Base-by-base conservation (phyloP, 2,329 filamentous ascomycete species). In the Arthrobotrys iridis region DNA sequence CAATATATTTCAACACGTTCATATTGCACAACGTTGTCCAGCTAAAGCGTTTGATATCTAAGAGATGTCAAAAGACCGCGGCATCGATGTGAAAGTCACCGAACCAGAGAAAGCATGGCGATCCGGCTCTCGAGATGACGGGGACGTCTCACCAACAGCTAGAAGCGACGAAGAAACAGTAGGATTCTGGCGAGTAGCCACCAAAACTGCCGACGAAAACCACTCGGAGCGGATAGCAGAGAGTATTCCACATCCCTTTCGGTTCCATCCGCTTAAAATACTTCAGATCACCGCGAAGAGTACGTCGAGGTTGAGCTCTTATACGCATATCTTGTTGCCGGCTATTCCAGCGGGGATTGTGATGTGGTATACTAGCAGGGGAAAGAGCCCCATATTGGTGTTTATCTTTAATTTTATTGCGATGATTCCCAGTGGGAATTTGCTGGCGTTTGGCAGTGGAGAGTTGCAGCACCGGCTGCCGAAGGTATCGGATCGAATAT, bases 321-420 rank as follows among this genome's bases (percentile, higher is more conserved):
- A 50, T 26, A 50, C 57, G 11, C 41, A 76, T 33, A 37, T 70
- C 26, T 52, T 76, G 20, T 15, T 70, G 13, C 71, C 71, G 8
- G 58, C 64, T 15, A 76, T 76, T 30, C 71, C 71, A 13, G 59
- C 41, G 2, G 71, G 63, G 15, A 64, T 76, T n/a, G 57, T 60
- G 15, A 46, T 76, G 40, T 70, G 59, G 57, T 68, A 64, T 58
- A 46, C 55, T 5, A 58, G 52, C n/a, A 37, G 55, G 2, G 18
- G 43, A 30, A 70, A 15, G n/a, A 57, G 33, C 10, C 71, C 57
- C 4, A 24, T 76, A 0, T 35, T 65, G 11, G 55, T 64, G 5
- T 76, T 76, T 35, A 35, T 70, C 15, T 64, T 76, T 33, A 76
- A 76, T 45, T 76, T 68, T 26, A 65, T 76, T 18, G 71, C 63